Conservation (phyloP, 2,329 filamentous ascomycete genomes). For the Calonectria hawksworthii region DNA sequence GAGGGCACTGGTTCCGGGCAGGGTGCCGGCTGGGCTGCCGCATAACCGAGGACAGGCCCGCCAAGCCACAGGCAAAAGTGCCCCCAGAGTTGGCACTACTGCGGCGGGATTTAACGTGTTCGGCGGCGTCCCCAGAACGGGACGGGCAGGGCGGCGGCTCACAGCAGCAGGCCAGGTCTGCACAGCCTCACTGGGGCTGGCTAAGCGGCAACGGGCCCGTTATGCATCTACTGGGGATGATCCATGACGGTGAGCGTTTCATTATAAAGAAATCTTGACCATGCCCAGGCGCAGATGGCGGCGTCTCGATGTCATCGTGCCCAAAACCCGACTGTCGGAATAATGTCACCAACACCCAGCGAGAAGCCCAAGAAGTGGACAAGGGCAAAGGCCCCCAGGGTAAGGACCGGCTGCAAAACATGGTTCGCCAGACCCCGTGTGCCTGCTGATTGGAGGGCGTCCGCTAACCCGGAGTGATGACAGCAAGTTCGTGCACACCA, state of each 20-base stretch:
- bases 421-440: conserved; percentile 15
- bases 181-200: conserved; percentile 25
- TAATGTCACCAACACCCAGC: conserved; percentile 16
- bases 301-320: background rate
- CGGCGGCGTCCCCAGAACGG: background rate
- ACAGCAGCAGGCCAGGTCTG: conserved; percentile 2
- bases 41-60: conserved; percentile 1
- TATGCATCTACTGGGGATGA: conserved; percentile 28
- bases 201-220: conserved; percentile 9
- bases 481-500: conserved; percentile 27
- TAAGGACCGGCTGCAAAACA: conserved; percentile 29
- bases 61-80: conserved; percentile 9
- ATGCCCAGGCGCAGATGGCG: background rate
- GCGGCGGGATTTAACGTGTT: conserved; percentile 19
- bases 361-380: conserved; percentile 28
- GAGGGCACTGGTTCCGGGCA: background rate
- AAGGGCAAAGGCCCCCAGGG: conserved; percentile 25
- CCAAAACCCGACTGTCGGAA: background rate
- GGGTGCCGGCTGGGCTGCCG: conserved; percentile 3
- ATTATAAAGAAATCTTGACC: conserved; percentile 22
- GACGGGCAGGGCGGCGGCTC: conserved; percentile 3
- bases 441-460: background rate
- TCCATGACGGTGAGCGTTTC: conserved; percentile 1
- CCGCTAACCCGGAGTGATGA: background rate
- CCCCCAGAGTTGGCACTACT: conserved; percentile 20